Base-by-base conservation (phyloP, 2,329 filamentous ascomycete genomes). In the Sporothrix sp. region DNA sequence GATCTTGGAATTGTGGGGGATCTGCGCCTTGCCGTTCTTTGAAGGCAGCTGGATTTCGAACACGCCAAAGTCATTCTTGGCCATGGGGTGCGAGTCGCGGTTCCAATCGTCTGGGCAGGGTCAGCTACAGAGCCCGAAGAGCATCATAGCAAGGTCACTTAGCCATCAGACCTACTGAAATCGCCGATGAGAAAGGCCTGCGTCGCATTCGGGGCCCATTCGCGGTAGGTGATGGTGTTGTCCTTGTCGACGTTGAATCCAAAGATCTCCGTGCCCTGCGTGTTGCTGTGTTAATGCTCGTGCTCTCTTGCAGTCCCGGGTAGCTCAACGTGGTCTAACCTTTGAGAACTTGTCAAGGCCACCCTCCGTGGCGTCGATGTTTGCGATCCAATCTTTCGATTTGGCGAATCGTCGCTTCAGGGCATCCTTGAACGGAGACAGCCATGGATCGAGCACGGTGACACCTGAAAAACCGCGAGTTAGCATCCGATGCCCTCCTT, bases 191-290 rank as follows among this genome's bases (percentile, higher is more conserved):
- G 76, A 64, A 82, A 89, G 45, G 93, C 93, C 62, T 85, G 76
- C 36, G 80, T 73, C 49, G 89, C 91, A 71, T 89, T 94, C 23
- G 93, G 90, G 1, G 93, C 93, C 93, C 93, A 98, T 76, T 98
- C 93, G 59, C 88, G 79, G 68, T 98, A 98, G 52, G 76, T 74
- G 58, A 98, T 88, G 66, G 90, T 89, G 65, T 87, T 87, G 61
- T 95, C 82, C 49, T 79, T 72, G 63, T 84, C 76, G 54, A 93
- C 82, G 58, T 87, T 88, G 68, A 98, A 80, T 51, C 93, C 93
- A 63, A 86, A 95, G 56, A 76, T 83, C 63, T 97, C 88, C 56
- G 81, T 85, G 39, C 93, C 91, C 87, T 94, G 58, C 4, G 20
- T 9, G 20, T 16, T 8, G 4, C n/a, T n/a, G 13, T 20, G 23